Evolutionary conservation across 2,329 filamentous ascomycete genomes (phyloP).

Genomic region (Acephala macrosclerotiorum): DNA sequence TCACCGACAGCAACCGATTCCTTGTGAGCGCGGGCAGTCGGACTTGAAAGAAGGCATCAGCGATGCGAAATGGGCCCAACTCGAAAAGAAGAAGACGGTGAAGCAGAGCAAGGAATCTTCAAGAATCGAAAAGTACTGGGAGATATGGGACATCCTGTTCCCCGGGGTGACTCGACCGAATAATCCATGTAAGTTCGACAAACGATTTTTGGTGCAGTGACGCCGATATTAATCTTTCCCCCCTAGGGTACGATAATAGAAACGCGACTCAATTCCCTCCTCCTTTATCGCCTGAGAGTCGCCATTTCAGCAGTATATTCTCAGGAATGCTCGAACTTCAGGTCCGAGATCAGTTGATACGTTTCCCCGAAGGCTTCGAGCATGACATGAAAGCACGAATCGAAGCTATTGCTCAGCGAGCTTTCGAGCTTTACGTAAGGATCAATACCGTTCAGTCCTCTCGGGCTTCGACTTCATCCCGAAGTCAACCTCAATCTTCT

Average conservation of each 20-base stretch:
- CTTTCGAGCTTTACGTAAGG: too few relatives aligned
- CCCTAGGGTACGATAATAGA: not conserved
- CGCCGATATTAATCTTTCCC: too few relatives aligned
- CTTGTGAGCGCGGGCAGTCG: conserved; percentile 10
- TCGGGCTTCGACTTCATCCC: too few relatives aligned
- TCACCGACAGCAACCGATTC: conserved; percentile 18
- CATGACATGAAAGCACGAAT: not conserved
- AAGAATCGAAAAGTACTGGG: conserved; percentile 20
- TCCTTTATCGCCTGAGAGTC: conserved; percentile 5
- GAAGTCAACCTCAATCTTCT: too few relatives aligned
- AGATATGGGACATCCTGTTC: conserved; percentile 16
- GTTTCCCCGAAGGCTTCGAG: conserved; percentile 13
- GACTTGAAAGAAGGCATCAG: conserved; percentile 26
- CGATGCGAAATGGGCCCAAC: conserved; percentile 24
- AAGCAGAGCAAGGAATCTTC: conserved; percentile 2
- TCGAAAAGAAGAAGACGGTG: conserved; percentile 24
- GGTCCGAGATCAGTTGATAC: conserved; percentile 11
- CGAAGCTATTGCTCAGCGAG: conserved; percentile 1
- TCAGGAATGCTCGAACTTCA: not conserved
- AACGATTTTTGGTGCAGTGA: too few relatives aligned
- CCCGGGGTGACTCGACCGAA: not conserved
- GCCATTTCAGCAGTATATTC: not conserved
- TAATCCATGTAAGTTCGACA: conserved; percentile 12
- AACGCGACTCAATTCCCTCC: not conserved
- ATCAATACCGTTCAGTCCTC: too few relatives aligned